phyloP scores from a whole-genome alignment of 1,284 basidiomycete genomes.

The Malassezia dermatis region DNA sequence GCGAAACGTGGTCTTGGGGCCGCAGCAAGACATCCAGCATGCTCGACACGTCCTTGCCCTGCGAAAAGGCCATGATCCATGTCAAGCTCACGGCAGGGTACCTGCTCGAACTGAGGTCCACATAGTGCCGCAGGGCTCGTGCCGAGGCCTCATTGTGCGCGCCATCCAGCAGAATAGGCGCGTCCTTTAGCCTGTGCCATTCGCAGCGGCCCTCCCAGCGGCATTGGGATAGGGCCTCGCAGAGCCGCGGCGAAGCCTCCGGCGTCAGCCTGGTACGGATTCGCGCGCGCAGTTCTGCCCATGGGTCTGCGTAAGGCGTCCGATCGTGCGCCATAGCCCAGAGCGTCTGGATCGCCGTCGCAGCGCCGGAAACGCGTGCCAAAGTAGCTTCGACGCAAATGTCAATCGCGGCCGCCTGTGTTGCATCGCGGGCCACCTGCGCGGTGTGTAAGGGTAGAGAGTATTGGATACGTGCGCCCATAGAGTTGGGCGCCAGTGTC shows the following conservation, averaged over 20 bases:
- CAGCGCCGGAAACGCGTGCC: conserved; percentile 28
- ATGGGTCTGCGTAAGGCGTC: conserved; percentile 9
- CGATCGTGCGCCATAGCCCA: conserved; percentile 35
- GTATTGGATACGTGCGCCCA: not conserved
- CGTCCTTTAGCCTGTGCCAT: conserved; percentile 53
- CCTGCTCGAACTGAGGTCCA: conserved; percentile 49
- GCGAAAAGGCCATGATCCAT: conserved; percentile 37
- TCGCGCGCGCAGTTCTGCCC: conserved; percentile 30
- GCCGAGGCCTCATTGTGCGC: conserved; percentile 89
- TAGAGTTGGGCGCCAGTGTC: not conserved
- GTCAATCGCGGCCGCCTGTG: not conserved
- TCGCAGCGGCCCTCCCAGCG: conserved; percentile 76
- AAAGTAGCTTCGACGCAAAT: conserved; percentile 25
- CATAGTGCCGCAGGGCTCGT: conserved; percentile 60
- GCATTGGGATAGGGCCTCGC: conserved; percentile 16
- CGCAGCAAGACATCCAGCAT: conserved; percentile 29
- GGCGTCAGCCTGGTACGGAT: conserved; percentile 34
- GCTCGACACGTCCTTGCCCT: conserved; percentile 31
- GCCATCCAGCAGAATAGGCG: conserved; percentile 63
- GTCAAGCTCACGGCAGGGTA: conserved; percentile 17
- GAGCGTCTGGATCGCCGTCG: conserved; percentile 40
- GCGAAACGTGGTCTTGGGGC: not conserved
- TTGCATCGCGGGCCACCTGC: not conserved
- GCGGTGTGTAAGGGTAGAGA: not conserved
- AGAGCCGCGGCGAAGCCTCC: conserved; percentile 12